Evolutionary conservation across 2,329 filamentous ascomycete genomes (phyloP).

Genomic region (Venturia asperata): DNA sequence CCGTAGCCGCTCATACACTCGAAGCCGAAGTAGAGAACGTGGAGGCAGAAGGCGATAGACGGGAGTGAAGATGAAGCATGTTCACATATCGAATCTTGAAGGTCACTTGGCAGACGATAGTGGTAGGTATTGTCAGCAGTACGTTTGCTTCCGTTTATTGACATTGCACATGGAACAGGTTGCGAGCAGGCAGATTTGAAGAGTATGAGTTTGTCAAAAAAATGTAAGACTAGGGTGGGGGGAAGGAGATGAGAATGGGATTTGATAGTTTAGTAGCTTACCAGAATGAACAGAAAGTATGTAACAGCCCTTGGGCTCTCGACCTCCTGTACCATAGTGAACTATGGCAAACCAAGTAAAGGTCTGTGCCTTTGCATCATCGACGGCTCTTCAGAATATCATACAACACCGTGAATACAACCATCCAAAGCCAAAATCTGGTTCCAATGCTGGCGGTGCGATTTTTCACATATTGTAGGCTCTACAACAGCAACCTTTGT

Average conservation of each 20-base stretch:
- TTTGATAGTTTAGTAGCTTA: background rate
- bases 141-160: background rate
- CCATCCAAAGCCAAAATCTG: background rate
- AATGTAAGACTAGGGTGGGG: background rate
- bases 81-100: background rate
- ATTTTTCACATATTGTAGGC: background rate
- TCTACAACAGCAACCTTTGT: background rate
- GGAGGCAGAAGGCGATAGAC: constrained; percentile 12
- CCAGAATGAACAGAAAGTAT: background rate
- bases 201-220: background rate
- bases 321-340: background rate
- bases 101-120: background rate
- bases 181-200: background rate
- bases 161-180: background rate
- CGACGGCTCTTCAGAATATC: background rate
- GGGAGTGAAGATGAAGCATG: background rate
- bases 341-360: background rate
- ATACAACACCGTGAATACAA: background rate
- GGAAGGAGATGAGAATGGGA: background rate
- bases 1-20: constrained; percentile 14
- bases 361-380: background rate
- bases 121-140: background rate
- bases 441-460: background rate
- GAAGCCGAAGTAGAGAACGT: constrained; percentile 15
- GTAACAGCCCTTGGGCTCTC: background rate